Base-by-base conservation (phyloP, 257 asterid species). In the Salvia miltiorrhiza region DNA sequence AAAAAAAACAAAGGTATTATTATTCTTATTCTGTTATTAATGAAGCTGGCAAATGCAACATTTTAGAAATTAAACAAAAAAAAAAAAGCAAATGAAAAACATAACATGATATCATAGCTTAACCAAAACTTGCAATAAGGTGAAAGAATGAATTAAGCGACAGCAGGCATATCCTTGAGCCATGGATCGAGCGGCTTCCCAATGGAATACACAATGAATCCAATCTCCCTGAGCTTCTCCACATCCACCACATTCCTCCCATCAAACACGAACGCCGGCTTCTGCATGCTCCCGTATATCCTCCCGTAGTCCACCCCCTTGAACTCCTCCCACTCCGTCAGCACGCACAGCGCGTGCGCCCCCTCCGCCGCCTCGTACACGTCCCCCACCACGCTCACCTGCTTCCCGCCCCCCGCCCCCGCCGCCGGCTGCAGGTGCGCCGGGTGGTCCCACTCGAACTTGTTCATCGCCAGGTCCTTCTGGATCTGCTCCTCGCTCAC, bases 151-250 rank as follows among this genome's bases (percentile, higher is more conserved):
- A 45, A 3, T 72, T 72, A 84, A 12, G 81, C 93, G 56, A 86
- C 49, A 44, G 88, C 90, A 28, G 90, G 90, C 93, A 86, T 82
- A 75, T 86, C 93, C 87, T 82, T 86, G 72, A 86, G 90, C 93
- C 92, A 86, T 14, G 92, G 84, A 63, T 86, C 92, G 1, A 86
- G 84, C 6, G 92, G 92, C 84, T 86, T 86, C 30, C 92, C 93
- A 40, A 84, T 86, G 4, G 90, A 80, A 82, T 86, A 84, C 11
- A 86, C 93, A 14, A 86, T 86, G 10, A 86, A 86, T 1, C 93
- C 93, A 1, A 86, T 86, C 61, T 86, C 85, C 69, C 93, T 78
- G 9, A 86, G 86, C 88, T 84, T 82, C 20, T 66, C 81, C 4
- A 37, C 73, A 26, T 86, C 78, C 23, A 82, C 79, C 32, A 82